Conservation (phyloP, 768 basidiomycete genomes). For the Suillus hirtellus region DNA sequence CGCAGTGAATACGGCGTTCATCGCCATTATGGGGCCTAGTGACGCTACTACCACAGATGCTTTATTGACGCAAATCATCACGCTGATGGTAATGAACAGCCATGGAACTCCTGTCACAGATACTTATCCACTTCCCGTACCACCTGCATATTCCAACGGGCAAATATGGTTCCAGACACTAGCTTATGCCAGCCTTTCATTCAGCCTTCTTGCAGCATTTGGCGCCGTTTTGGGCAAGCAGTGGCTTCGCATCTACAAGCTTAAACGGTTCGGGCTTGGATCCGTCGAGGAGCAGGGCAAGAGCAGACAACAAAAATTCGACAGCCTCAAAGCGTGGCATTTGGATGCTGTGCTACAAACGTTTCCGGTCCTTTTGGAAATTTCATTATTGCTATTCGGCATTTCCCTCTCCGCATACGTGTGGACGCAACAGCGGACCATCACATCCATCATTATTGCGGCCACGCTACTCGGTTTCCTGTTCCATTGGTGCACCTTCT, state of each 20-base stretch:
- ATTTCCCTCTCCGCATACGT: conserved; percentile 18
- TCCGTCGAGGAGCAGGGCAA: conserved; percentile 14
- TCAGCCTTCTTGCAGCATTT: conserved; percentile 17
- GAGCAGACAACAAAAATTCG: conserved; percentile 14
- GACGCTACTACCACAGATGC: conserved; percentile 11
- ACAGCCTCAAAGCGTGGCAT: conserved; percentile 18
- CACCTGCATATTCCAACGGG: background rate
- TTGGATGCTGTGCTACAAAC: conserved; percentile 16
- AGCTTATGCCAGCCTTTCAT: conserved; percentile 16
- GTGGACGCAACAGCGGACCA: too few species aligned
- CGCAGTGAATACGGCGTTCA: conserved; percentile 17
- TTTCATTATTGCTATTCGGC: conserved; percentile 20
- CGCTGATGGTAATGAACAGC: conserved; percentile 12
- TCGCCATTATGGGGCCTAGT: conserved; percentile 6
- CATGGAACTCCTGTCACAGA: conserved; percentile 1
- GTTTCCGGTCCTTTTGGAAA: conserved; percentile 17
- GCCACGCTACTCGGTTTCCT: too few species aligned
- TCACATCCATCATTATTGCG: too few species aligned
- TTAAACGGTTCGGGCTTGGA: conserved; percentile 5
- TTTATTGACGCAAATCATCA: background rate
- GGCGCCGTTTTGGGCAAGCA: conserved; percentile 20
- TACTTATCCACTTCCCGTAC: background rate
- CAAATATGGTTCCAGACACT: conserved; percentile 16
- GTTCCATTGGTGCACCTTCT: too few species aligned
- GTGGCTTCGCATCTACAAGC: conserved; percentile 13